Conservation (phyloP, 2,329 filamentous ascomycete species). For the Aspergillus brasiliensis region DNA sequence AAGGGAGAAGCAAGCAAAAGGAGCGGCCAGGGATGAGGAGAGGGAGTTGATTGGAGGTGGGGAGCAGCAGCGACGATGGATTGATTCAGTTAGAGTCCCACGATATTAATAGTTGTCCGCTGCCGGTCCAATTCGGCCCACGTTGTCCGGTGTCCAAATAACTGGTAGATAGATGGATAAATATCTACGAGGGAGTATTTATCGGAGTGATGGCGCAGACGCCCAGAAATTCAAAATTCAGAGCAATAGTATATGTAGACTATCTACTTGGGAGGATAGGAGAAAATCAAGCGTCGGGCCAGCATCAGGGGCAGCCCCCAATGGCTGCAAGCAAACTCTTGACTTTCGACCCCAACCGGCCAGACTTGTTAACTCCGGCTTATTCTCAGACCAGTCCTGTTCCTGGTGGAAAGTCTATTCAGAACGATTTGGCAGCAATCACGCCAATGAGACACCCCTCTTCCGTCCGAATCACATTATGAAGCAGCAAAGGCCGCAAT, state of each 20-base stretch:
- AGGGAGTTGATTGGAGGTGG: slow-evolving; percentile 15
- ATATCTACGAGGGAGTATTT: no score
- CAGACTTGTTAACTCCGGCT: not conserved
- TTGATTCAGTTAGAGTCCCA: not conserved
- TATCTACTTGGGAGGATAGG: no score
- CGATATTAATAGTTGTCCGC: not conserved
- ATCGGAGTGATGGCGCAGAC: no score
- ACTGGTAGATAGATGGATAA: no score
- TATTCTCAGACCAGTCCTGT: not conserved
- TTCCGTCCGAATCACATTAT: no score
- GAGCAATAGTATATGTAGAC: no score
- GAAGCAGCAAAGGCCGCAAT: no score
- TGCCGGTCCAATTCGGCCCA: not conserved
- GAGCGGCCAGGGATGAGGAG: slow-evolving; percentile 8
- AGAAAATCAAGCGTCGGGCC: not conserved
- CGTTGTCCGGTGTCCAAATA: not conserved
- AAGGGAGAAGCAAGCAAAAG: not conserved
- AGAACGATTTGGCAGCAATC: not conserved
- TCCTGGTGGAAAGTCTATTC: not conserved
- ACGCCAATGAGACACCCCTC: no score
- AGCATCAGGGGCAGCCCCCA: not conserved
- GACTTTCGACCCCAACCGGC: not conserved
- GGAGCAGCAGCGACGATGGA: not conserved
- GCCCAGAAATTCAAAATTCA: no score
- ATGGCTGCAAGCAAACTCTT: no score